These are phyloP conservation scores for Onygenales sp. DNA, from an alignment of 2,329 filamentous ascomycete species.

Conservation along the genomic window DNA sequence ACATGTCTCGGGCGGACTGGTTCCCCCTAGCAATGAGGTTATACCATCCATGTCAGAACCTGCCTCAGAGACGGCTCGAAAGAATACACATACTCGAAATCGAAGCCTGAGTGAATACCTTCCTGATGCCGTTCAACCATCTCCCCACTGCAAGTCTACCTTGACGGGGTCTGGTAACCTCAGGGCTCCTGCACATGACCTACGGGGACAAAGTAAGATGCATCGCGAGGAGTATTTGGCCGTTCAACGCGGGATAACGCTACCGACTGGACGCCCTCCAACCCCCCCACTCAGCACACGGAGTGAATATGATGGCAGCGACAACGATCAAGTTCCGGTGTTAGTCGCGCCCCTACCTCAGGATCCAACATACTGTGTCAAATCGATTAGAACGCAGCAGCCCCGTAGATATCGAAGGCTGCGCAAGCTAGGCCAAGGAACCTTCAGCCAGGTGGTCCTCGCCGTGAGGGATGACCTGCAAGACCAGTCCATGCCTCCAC, in stretches of 20 bases:
- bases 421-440: conserved; percentile 77
- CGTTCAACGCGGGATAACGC: conserved; percentile 62
- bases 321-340: conserved; percentile 28
- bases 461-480: conserved; percentile 65
- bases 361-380: conserved; percentile 54
- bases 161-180: conserved; percentile 52
- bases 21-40: background rate
- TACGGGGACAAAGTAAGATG: conserved; percentile 33
- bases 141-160: conserved; percentile 60
- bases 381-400: conserved; percentile 57
- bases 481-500: conserved; percentile 32
- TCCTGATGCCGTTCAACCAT: conserved; percentile 59
- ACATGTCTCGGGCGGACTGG: background rate
- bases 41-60: conserved; percentile 2
- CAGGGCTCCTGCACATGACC: conserved; percentile 39
- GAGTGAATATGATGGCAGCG: conserved; percentile 44
- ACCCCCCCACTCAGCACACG: conserved; percentile 73
- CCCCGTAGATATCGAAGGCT: conserved; percentile 69
- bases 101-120: conserved; percentile 83
- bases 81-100: conserved; percentile 53
- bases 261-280: conserved; percentile 52
- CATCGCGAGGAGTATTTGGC: conserved; percentile 77
- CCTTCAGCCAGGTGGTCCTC: conserved; percentile 88
- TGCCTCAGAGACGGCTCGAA: conserved; percentile 14
- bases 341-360: conserved; percentile 12